Percentiles rank a stretch among this genome's conserved stretches.
Conservation (phyloP, 208 protist genomes). For the Angomonas deanei region DNA sequence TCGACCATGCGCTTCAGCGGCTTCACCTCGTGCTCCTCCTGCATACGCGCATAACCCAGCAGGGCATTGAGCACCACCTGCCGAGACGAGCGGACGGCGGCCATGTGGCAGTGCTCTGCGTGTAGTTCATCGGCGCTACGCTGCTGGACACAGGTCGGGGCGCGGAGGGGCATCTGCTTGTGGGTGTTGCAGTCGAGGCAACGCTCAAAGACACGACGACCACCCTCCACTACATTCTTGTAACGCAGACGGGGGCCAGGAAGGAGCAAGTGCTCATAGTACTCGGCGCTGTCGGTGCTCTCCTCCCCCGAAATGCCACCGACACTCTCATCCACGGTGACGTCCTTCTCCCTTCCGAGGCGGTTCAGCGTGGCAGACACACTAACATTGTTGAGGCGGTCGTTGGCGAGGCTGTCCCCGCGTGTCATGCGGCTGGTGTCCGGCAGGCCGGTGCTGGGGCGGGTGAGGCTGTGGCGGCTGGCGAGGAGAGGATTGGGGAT, state of each 20-base stretch:
- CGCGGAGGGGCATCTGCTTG: conserved; percentile 79
- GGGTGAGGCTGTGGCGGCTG: conserved; percentile 28
- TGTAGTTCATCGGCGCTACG: conserved; percentile 75
- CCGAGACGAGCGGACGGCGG: conserved; percentile 68
- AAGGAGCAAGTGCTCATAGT: conserved; percentile 69
- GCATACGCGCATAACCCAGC: conserved; percentile 67
- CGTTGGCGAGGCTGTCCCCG: conserved; percentile 22
- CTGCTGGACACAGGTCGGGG: conserved; percentile 55
- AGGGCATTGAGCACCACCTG: conserved; percentile 81
- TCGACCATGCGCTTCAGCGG: conserved; percentile 74
- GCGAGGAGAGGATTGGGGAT: conserved; percentile 33
- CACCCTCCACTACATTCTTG: conserved; percentile 45
- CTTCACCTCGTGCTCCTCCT: conserved; percentile 49
- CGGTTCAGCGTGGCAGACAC: conserved; percentile 13
- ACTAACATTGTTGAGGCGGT: conserved; percentile 19
- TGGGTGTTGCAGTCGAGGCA: conserved; percentile 85
- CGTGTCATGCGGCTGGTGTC: conserved; percentile 10
- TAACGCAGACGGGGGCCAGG: conserved; percentile 70
- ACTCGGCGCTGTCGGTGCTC: conserved; percentile 13
- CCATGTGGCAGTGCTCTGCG: conserved; percentile 86
- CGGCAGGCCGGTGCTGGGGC: background rate
- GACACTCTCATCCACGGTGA: background rate
- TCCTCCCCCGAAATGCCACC: conserved; percentile 3
- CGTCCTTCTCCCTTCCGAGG: conserved; percentile 8
- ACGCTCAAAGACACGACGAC: conserved; percentile 63